Conservation (phyloP, 768 basidiomycete species). For the Leccinum disarticulatum region DNA sequence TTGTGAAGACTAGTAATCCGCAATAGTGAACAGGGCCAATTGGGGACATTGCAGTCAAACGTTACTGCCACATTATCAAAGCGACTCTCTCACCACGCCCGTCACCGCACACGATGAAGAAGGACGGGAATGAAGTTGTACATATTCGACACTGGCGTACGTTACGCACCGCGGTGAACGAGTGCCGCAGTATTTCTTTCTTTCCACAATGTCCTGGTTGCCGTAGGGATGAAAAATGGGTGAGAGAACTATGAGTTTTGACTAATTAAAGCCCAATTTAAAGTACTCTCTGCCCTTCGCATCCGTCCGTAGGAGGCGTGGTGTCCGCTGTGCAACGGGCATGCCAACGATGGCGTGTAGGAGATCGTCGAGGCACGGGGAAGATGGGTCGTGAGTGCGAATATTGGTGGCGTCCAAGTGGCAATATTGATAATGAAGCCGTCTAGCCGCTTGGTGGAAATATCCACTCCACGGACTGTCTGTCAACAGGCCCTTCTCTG, state of each 20-base stretch:
- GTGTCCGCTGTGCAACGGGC: background rate
- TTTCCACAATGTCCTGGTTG: background rate
- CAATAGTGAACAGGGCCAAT: background rate
- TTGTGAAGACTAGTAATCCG: background rate
- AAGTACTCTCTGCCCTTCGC: conserved; percentile 1
- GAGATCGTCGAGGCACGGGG: conserved; percentile 10
- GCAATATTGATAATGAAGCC: conserved; percentile 1
- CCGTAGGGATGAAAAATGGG: background rate
- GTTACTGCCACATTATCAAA: background rate
- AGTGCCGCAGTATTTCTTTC: too few relatives aligned
- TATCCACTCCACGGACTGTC: conserved; percentile 16
- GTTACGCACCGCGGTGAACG: background rate
- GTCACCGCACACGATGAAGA: background rate
- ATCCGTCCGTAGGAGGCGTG: conserved; percentile 4
- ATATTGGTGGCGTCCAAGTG: background rate
- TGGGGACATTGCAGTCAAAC: background rate
- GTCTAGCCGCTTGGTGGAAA: background rate
- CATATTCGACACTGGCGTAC: background rate
- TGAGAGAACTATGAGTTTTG: background rate
- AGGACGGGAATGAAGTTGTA: conserved; percentile 12
- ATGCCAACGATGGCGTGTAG: conserved; percentile 2
- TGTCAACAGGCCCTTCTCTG: background rate
- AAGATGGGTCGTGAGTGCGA: conserved; percentile 3
- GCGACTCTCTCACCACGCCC: background rate
- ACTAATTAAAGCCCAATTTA: conserved; percentile 1